Percentiles rank a stretch among this genome's conserved stretches.
phyloP scores from a whole-genome alignment of 768 basidiomycete genomes.

The Kondoa malvinella region DNA sequence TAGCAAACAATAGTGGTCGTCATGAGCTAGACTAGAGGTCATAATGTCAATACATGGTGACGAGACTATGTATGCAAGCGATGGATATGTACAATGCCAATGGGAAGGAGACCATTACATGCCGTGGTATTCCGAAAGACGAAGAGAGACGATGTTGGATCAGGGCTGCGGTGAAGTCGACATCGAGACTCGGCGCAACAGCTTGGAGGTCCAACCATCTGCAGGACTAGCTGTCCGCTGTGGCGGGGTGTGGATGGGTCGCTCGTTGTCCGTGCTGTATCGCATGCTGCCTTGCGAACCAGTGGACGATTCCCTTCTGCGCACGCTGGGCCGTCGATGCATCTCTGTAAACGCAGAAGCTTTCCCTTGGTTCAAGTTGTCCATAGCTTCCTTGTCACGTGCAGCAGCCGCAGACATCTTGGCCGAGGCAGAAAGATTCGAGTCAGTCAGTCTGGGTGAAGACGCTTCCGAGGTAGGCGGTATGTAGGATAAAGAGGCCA shows the following conservation, averaged over 20 bases:
- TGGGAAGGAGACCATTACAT: too few species aligned
- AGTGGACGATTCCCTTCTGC: background rate
- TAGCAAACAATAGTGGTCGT: too few species aligned
- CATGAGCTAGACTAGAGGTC: too few species aligned
- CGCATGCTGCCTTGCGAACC: background rate
- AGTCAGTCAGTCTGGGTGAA: background rate
- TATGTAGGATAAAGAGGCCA: background rate
- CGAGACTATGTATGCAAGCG: too few species aligned
- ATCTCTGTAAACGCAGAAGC: background rate
- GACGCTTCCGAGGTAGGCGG: background rate
- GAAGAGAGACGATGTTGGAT: too few species aligned
- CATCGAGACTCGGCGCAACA: background rate
- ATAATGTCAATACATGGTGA: too few species aligned
- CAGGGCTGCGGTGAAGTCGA: too few species aligned
- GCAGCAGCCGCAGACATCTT: background rate
- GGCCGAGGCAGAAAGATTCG: background rate
- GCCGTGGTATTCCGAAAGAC: too few species aligned
- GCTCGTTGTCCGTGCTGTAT: background rate
- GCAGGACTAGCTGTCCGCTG: background rate
- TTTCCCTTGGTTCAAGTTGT: background rate
- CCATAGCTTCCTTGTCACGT: background rate
- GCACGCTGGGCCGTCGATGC: background rate
- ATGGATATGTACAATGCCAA: too few species aligned
- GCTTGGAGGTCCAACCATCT: background rate
- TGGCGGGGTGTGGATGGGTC: background rate